These are phyloP conservation scores for Suillus discolor DNA, from an alignment of 768 basidiomycete species.

Conservation along the genomic window DNA sequence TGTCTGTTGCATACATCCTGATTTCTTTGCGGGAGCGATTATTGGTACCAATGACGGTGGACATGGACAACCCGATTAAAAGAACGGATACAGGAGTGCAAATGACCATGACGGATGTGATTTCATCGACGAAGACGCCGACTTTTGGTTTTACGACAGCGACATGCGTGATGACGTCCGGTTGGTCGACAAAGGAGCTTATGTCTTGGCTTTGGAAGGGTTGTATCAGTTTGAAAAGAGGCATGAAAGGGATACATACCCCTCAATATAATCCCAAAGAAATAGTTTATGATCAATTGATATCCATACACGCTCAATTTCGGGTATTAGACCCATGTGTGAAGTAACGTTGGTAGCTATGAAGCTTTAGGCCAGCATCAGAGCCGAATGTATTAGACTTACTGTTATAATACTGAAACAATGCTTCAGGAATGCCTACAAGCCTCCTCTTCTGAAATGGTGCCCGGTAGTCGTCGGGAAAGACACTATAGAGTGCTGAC, in stretches of 20 bases:
- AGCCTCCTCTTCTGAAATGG: constrained; percentile 81
- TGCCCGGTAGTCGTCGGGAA: constrained; percentile 74
- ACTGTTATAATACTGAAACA: constrained; percentile 83
- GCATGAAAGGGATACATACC: constrained; percentile 52
- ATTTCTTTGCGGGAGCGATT: constrained; percentile 63
- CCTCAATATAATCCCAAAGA: constrained; percentile 95
- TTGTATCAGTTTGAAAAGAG: constrained; percentile 6
- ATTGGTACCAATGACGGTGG: constrained; percentile 43
- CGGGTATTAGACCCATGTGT: constrained; percentile 89
- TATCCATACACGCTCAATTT: constrained; percentile 95
- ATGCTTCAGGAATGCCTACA: constrained; percentile 73
- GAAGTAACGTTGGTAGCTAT: constrained; percentile 69
- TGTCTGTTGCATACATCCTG: constrained; percentile 88
- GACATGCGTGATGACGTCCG: constrained; percentile 87
- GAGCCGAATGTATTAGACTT: constrained; percentile 24
- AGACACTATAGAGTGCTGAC: constrained; percentile 78
- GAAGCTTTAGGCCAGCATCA: constrained; percentile 18
- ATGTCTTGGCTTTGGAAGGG: constrained; percentile 71
- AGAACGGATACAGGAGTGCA: constrained; percentile 84
- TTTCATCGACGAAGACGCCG: constrained; percentile 91
- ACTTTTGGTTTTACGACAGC: constrained; percentile 85
- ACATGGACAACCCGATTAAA: constrained; percentile 76
- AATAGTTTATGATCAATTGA: constrained; percentile 93
- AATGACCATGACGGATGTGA: constrained; percentile 84
- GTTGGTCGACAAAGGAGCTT: constrained; percentile 88